These are phyloP conservation scores for Papilionanthe hybrid DNA, from an alignment of 116 monocot genomes.

Conservation along the genomic window DNA sequence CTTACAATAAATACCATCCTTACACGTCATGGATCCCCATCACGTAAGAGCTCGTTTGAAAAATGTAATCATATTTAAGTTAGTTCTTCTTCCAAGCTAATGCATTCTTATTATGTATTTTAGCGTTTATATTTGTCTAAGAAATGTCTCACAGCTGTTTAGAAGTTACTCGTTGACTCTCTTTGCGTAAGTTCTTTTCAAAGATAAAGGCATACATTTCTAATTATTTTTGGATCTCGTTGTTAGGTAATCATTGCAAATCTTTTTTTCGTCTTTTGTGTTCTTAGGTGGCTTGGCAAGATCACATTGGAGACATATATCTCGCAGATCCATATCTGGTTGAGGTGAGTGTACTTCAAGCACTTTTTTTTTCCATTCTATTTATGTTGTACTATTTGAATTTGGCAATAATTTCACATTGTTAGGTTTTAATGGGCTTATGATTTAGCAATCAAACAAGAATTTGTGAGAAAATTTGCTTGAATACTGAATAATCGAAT, in stretches of 20 bases:
- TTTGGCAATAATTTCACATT: not conserved
- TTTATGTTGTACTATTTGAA: not conserved
- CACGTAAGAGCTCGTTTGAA: constrained; percentile 19
- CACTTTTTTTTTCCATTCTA: not conserved
- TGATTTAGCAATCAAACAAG: not conserved
- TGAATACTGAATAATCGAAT: not conserved
- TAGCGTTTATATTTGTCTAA: constrained; percentile 89
- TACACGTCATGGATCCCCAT: constrained; percentile 68
- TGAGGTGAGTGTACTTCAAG: constrained; percentile 40
- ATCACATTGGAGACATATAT: constrained; percentile 96
- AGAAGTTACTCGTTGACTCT: constrained; percentile 49
- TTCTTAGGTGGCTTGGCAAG: constrained; percentile 90
- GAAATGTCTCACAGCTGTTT: constrained; percentile 85
- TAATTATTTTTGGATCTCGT: not conserved
- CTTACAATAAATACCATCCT: constrained; percentile 55
- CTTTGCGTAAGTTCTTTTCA: constrained; percentile 32
- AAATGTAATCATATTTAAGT: not conserved
- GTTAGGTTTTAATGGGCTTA: not conserved
- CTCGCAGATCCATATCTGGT: constrained; percentile 98
- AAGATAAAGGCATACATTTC: not conserved
- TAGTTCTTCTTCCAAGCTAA: not conserved
- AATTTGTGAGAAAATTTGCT: not conserved
- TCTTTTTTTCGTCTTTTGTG: not conserved
- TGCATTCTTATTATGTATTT: not conserved
- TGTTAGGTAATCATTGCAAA: not conserved